phyloP scores from a whole-genome alignment of 1,284 basidiomycete species.

The Papiliotrema fonsecae region DNA sequence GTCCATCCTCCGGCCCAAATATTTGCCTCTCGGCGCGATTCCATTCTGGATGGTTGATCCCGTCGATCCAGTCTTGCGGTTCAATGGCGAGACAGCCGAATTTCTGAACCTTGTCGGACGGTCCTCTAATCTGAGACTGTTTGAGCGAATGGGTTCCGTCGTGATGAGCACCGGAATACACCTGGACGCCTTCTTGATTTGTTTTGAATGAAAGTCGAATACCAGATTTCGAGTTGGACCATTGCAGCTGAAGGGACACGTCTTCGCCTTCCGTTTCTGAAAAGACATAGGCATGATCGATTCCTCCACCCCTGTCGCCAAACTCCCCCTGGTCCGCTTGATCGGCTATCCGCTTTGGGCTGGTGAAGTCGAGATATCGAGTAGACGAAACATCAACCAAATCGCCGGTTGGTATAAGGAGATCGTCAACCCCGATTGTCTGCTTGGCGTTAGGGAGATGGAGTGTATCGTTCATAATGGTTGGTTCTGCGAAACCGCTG shows the following conservation, averaged over 20 bases:
- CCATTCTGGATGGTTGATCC: slow-evolving; percentile 21
- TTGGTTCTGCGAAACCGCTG: slow-evolving; percentile 1
- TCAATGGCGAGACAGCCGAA: slow-evolving; percentile 18
- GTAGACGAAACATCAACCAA: neutral
- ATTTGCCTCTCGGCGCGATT: slow-evolving; percentile 7
- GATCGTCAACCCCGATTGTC: neutral
- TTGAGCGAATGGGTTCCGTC: slow-evolving; percentile 5
- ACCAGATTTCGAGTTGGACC: slow-evolving; percentile 8
- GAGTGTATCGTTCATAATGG: slow-evolving; percentile 1
- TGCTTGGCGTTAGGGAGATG: slow-evolving; percentile 1
- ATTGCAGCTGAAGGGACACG: slow-evolving; percentile 10
- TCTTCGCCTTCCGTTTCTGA: neutral
- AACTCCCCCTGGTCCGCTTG: slow-evolving; percentile 8
- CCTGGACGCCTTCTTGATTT: slow-evolving; percentile 20
- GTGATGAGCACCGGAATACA: slow-evolving; percentile 9
- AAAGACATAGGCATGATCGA: slow-evolving; percentile 4
- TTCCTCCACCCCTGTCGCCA: neutral
- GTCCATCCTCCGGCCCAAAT: slow-evolving; percentile 9
- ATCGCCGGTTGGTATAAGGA: neutral
- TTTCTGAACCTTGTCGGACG: slow-evolving; percentile 2
- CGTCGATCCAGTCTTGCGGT: slow-evolving; percentile 22
- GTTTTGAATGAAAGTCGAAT: slow-evolving; percentile 16
- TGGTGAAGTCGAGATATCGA: slow-evolving; percentile 2
- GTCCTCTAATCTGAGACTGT: slow-evolving; percentile 1
- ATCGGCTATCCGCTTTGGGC: slow-evolving; percentile 10